Base-by-base conservation (phyloP, 2,329 filamentous ascomycete genomes). In the Aspergillus carbonarius region DNA sequence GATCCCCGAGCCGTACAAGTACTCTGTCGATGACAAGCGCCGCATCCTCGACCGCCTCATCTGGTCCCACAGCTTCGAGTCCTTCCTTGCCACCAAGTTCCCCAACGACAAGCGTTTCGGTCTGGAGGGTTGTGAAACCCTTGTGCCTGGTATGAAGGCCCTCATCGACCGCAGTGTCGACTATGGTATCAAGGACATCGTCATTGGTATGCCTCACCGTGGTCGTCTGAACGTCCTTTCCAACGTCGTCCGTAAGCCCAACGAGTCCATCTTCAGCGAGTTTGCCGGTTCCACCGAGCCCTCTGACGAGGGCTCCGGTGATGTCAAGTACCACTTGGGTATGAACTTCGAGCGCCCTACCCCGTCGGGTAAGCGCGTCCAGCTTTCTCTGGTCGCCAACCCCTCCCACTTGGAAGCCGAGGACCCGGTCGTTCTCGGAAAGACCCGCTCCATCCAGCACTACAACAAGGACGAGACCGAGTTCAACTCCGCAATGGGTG, bases 291-390 rank as follows among this genome's bases (percentile, higher is more conserved):
- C 89, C 48, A 82, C 90, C 20, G 92, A 91, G 73, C 91, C 91
- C 56, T 90, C 91, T 68, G 95, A 98, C 68, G 93, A 99, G 80
- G 95, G 95, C 60, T 98, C 95, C 59, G 95, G 95, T 70, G 95
- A 99, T 76, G 95, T 99, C 79, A 99, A 99, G 81, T 99, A 99
- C 82, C 95, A 99, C 82, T 83, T 99, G 71, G 95, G 95, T 74
- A 99, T 99, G 95, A 99, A 99, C 83, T 99, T 99, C 68, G 95
- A 99, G 82, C 92, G 95, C 63, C 95, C 95, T 55, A 99, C 95
- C 9, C 95, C 95, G 59, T 98, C 93, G 44, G 95, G 95, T 70
- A 98, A 98, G 86, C 95, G 95, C 64, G 95, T 99, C n/a, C 95
- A 99, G 82, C 87, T 99, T 55, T 99, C 95, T 62, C 87, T 99